These are phyloP conservation scores for Bryoerythrophyllum caledonicum DNA, from an alignment of 225 moss, liverwort and hornwort genomes.

Conservation along the genomic window DNA sequence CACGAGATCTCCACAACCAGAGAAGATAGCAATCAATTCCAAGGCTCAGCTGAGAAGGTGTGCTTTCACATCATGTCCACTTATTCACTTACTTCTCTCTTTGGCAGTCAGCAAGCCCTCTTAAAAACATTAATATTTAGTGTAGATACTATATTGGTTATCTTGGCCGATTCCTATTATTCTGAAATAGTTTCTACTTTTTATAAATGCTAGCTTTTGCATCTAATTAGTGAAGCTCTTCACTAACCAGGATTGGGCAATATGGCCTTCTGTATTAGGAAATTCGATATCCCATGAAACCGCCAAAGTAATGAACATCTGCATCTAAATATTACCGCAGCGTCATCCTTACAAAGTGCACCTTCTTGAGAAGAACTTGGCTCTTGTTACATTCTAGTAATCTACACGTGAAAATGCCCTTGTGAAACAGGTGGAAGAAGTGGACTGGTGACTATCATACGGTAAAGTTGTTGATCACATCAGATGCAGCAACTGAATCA, in stretches of 20 bases:
- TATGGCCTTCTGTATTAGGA: too few relatives aligned
- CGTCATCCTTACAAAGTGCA: not conserved
- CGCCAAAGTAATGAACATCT: too few relatives aligned
- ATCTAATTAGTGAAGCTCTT: too few relatives aligned
- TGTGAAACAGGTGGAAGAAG: slow-evolving; percentile 28
- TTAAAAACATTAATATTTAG: too few relatives aligned
- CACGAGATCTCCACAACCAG: slow-evolving; percentile 20
- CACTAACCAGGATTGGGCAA: too few relatives aligned
- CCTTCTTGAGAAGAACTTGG: not conserved
- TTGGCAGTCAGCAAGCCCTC: too few relatives aligned
- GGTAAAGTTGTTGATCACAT: not conserved
- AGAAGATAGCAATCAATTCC: slow-evolving; percentile 29
- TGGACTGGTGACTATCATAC: slow-evolving; percentile 27
- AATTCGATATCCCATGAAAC: too few relatives aligned
- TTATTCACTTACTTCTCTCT: too few relatives aligned
- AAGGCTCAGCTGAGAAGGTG: slow-evolving; percentile 30
- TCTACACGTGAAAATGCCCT: not conserved
- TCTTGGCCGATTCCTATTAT: too few relatives aligned
- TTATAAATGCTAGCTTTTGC: too few relatives aligned
- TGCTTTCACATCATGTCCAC: not conserved
- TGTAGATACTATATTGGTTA: too few relatives aligned
- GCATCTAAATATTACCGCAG: not conserved
- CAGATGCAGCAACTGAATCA: not conserved
- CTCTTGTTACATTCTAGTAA: not conserved
- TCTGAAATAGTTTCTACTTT: too few relatives aligned